Conservation (phyloP, 129 eudicot genomes). For the Calendula officinalis region DNA sequence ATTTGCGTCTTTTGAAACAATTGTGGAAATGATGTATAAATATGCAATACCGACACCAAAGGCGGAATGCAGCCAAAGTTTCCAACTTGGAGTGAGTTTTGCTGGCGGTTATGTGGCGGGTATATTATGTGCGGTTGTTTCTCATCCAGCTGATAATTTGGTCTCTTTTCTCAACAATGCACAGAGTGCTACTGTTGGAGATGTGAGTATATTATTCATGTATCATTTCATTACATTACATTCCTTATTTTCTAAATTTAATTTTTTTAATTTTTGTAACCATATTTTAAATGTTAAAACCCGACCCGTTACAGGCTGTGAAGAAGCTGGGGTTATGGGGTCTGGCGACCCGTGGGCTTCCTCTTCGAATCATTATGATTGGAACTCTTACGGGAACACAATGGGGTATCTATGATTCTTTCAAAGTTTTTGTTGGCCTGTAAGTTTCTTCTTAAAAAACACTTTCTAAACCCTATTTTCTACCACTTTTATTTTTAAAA, state of each 20-base stretch:
- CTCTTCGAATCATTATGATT: slow-evolving; percentile 87
- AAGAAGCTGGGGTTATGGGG: slow-evolving; percentile 73
- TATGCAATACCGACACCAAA: slow-evolving; percentile 71
- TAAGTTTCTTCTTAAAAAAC: slow-evolving; percentile 37
- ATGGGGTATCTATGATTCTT: slow-evolving; percentile 87
- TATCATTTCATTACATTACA: no score
- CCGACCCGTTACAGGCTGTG: slow-evolving; percentile 51
- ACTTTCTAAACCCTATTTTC: background rate
- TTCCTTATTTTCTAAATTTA: background rate
- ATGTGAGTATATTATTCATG: slow-evolving; percentile 43
- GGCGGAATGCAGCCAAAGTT: slow-evolving; percentile 57
- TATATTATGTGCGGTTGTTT: slow-evolving; percentile 69
- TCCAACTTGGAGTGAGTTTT: slow-evolving; percentile 85
- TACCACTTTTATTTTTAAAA: background rate
- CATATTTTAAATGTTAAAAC: no score
- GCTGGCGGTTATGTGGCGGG: slow-evolving; percentile 88
- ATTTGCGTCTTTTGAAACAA: slow-evolving; percentile 79
- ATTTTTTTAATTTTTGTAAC: no score
- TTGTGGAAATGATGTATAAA: slow-evolving; percentile 66
- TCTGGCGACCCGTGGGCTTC: slow-evolving; percentile 81
- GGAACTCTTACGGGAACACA: slow-evolving; percentile 90
- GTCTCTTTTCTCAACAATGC: slow-evolving; percentile 89
- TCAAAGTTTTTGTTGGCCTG: slow-evolving; percentile 90
- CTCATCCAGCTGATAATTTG: slow-evolving; percentile 88
- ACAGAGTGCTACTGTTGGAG: slow-evolving; percentile 76